These are phyloP conservation scores for Pichia cephalocereana DNA, from an alignment of 805 yeast genomes.

Conservation along the genomic window DNA sequence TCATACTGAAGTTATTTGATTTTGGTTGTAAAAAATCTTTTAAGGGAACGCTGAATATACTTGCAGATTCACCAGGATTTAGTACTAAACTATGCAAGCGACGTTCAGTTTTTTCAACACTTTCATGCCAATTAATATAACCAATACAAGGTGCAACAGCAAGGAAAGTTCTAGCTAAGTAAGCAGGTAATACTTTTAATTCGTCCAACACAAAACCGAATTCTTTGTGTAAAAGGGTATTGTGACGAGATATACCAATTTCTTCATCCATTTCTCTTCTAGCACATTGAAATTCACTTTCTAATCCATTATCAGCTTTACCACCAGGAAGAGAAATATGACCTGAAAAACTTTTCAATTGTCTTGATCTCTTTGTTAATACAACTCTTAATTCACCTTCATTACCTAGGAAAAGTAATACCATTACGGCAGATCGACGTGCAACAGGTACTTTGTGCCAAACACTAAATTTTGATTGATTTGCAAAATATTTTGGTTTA, in stretches of 20 bases:
- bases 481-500: slow-evolving; percentile 27
- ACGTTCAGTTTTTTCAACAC: slow-evolving; percentile 22
- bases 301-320: slow-evolving; percentile 62
- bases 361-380: slow-evolving; percentile 66
- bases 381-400: slow-evolving; percentile 70
- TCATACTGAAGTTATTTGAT: slow-evolving; percentile 18
- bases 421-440: slow-evolving; percentile 73
- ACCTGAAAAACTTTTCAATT: slow-evolving; percentile 69
- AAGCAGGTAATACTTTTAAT: slow-evolving; percentile 61
- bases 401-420: slow-evolving; percentile 64
- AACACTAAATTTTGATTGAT: slow-evolving; percentile 27
- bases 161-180: slow-evolving; percentile 69
- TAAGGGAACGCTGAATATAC: slow-evolving; percentile 63
- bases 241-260: slow-evolving; percentile 56
- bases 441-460: slow-evolving; percentile 60
- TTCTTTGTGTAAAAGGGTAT: slow-evolving; percentile 32
- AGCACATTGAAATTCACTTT: slow-evolving; percentile 63
- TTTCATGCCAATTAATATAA: slow-evolving; percentile 37
- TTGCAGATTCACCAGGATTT: slow-evolving; percentile 72
- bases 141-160: slow-evolving; percentile 80
- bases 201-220: slow-evolving; percentile 54
- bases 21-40: slow-evolving; percentile 41
- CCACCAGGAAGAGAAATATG: slow-evolving; percentile 95
- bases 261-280: slow-evolving; percentile 84
- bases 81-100: slow-evolving; percentile 28